Percentiles rank a stretch among this genome's conserved stretches.
phyloP scores from a whole-genome alignment of 1,284 basidiomycete genomes.

The Moesziomyces sp. region DNA sequence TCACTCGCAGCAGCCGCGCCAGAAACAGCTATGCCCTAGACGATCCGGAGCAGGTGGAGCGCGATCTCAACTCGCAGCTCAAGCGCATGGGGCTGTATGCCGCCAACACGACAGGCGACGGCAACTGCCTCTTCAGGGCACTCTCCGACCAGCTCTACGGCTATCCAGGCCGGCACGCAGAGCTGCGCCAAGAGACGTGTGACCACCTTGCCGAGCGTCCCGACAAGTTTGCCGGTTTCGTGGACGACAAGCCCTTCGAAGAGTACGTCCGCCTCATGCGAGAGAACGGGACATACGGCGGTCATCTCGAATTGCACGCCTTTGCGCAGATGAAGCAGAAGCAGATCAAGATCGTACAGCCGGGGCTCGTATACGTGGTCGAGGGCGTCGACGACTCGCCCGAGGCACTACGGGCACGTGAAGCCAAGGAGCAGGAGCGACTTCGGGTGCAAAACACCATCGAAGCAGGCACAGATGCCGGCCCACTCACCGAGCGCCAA shows the following conservation, averaged over 20 bases:
- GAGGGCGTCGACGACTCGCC: constrained; percentile 66
- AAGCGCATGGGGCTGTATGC: constrained; percentile 64
- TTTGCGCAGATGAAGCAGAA: constrained; percentile 82
- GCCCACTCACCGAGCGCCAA: constrained; percentile 45
- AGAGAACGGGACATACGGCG: constrained; percentile 81
- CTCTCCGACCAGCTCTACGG: constrained; percentile 77
- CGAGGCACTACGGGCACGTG: constrained; percentile 48
- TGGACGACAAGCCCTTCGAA: constrained; percentile 76
- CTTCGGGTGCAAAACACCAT: constrained; percentile 41
- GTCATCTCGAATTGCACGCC: constrained; percentile 87
- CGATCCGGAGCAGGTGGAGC: constrained; percentile 61
- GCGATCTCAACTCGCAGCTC: constrained; percentile 59
- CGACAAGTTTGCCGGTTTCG: constrained; percentile 83
- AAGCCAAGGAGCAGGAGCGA: constrained; percentile 47
- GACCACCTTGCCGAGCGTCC: constrained; percentile 80
- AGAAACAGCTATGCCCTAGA: constrained; percentile 53
- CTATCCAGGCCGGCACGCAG: constrained; percentile 76
- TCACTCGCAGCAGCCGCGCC: constrained; percentile 44
- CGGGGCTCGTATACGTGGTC: constrained; percentile 72
- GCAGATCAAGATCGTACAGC: constrained; percentile 89
- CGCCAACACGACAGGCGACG: constrained; percentile 64
- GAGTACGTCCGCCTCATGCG: constrained; percentile 63
- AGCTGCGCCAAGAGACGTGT: constrained; percentile 77
- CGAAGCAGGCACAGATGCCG: constrained; percentile 25
- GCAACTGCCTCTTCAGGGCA: constrained; percentile 67